A percentile compares a stretch with the other conserved stretches of the same genome.
These are phyloP conservation scores for Tilletia indica DNA, from an alignment of 1,284 basidiomycete species.

Conservation along the genomic window DNA sequence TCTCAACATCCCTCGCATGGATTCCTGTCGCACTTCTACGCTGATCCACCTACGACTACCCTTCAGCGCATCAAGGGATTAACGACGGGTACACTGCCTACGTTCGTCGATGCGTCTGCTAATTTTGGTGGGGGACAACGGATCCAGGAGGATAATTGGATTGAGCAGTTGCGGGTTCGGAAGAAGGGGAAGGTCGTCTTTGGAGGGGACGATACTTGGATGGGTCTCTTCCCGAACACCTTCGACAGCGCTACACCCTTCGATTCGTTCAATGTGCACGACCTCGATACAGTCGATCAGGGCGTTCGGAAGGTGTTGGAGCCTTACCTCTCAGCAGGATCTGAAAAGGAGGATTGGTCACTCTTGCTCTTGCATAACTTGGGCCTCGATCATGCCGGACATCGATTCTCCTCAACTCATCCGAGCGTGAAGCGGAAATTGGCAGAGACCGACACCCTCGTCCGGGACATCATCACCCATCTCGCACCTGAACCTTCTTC, in stretches of 20 bases:
- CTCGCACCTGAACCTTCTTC: background rate
- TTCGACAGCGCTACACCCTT: constrained; percentile 74
- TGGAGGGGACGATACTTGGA: constrained; percentile 97
- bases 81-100: constrained; percentile 91
- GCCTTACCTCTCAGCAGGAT: constrained; percentile 67
- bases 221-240: constrained; percentile 75
- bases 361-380: constrained; percentile 89
- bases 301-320: constrained; percentile 83
- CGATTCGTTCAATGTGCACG: constrained; percentile 98
- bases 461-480: background rate
- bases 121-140: constrained; percentile 72
- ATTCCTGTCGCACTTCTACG: constrained; percentile 81
- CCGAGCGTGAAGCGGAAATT: constrained; percentile 82
- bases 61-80: constrained; percentile 92
- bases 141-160: constrained; percentile 80
- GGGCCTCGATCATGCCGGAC: constrained; percentile 96
- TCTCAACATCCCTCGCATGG: constrained; percentile 67
- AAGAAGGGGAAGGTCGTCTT: constrained; percentile 60
- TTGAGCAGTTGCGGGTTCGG: constrained; percentile 52
- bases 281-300: constrained; percentile 89
- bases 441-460: constrained; percentile 60
- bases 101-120: constrained; percentile 87
- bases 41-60: constrained; percentile 93
- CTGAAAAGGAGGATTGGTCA: constrained; percentile 64
- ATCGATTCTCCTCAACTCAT: constrained; percentile 86